phyloP scores from a whole-genome alignment of 179 eudicot genomes.

The Beta lomatogona region DNA sequence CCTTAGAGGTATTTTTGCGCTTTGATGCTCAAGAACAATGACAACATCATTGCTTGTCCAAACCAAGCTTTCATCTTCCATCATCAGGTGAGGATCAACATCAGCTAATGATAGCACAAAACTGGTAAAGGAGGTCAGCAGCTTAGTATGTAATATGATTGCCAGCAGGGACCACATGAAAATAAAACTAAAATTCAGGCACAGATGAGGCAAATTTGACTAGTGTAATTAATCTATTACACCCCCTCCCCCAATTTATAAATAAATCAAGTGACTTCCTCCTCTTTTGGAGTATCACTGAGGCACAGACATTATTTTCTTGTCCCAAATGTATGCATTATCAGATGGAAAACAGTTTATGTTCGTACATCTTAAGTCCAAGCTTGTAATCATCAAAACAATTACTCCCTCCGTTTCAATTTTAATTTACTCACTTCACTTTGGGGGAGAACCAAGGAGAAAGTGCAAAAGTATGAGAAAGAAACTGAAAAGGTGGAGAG shows the following conservation, averaged over 20 bases:
- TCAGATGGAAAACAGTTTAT: not conserved
- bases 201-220: not conserved
- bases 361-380: not conserved
- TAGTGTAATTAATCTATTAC: not conserved
- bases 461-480: too few species aligned
- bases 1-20: slow-evolving; percentile 81
- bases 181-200: not conserved
- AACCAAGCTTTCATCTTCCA: slow-evolving; percentile 97
- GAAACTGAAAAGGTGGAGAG: too few species aligned
- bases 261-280: too few species aligned
- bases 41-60: slow-evolving; percentile 95
- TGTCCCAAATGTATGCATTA: not conserved
- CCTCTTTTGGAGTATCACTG: not conserved
- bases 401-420: too few species aligned
- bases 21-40: slow-evolving; percentile 92
- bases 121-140: slow-evolving; percentile 41
- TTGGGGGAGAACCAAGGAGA: too few species aligned
- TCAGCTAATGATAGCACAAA: slow-evolving; percentile 97
- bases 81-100: slow-evolving; percentile 89
- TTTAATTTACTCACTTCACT: too few species aligned
- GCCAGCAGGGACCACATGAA: not conserved
- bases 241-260: too few species aligned
- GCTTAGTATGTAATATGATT: not conserved
- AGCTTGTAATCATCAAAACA: not conserved
- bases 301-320: not conserved